Percentiles rank a stretch among this genome's conserved stretches.
These are phyloP conservation scores for Curvularia lunata DNA, from an alignment of 2,329 filamentous ascomycete species.

Conservation along the genomic window DNA sequence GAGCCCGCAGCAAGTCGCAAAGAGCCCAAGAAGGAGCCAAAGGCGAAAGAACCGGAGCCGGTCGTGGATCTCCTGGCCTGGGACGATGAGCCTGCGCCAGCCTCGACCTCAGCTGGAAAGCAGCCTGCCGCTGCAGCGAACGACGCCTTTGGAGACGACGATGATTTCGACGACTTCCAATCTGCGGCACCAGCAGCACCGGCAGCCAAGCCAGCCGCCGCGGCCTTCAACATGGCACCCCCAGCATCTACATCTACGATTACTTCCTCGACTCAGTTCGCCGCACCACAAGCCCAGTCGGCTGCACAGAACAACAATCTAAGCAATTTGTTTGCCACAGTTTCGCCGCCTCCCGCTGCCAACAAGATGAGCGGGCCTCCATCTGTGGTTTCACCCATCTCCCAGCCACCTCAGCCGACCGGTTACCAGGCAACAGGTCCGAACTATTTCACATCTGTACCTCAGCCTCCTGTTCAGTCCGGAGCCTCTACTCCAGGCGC, in stretches of 20 bases:
- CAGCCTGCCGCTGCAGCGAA: conserved; percentile 49
- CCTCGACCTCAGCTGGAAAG: conserved; percentile 55
- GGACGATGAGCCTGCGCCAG: conserved; percentile 71
- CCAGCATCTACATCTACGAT: conserved; percentile 55
- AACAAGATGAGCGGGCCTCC: conserved; percentile 62
- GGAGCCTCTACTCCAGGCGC: conserved; percentile 52
- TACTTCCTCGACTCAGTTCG: conserved; percentile 71
- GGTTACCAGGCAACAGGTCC: conserved; percentile 79
- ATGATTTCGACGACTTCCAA: conserved; percentile 98
- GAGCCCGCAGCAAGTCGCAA: conserved; percentile 49
- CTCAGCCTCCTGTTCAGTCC: conserved; percentile 46
- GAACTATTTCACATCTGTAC: conserved; percentile 93
- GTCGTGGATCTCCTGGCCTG: conserved; percentile 93
- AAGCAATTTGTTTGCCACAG: conserved; percentile 80
- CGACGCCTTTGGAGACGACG: conserved; percentile 67
- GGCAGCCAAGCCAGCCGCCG: conserved; percentile 50
- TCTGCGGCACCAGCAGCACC: conserved; percentile 67
- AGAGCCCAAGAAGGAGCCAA: conserved; percentile 71
- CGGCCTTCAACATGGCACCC: conserved; percentile 51
- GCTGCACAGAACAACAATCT: conserved; percentile 80
- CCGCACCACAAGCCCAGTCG: conserved; percentile 83
- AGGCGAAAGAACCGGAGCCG: conserved; percentile 75
- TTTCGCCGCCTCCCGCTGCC: conserved; percentile 68
- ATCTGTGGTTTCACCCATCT: conserved; percentile 46
- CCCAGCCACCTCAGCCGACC: conserved; percentile 61